Base-by-base conservation (phyloP, 352 stramenopile species). In the Globisporangium paroecandrum region DNA sequence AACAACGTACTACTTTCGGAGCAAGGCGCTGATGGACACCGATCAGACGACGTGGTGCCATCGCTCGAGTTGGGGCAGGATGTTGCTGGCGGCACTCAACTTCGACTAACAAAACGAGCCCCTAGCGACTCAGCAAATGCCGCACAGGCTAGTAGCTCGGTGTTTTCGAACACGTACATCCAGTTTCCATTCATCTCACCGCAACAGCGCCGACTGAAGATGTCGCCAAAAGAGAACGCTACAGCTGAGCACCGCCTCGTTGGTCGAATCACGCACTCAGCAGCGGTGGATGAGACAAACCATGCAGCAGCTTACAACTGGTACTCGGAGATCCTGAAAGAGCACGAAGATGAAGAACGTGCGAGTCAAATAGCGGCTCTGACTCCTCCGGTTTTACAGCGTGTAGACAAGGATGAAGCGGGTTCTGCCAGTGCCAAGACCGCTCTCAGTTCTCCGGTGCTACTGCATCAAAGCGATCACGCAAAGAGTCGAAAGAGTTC, bases 141-240 rank as follows among this genome's bases (percentile, higher is more conserved):
- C 12, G 38, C 25, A 9, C 38, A 10, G 4, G 41, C 47, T 18
- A 25, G 4, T 18, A 49, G 7, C 8, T 47, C 65, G 1, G 47
- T 4, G 22, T 58, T 68, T 15, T 63, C 71, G 8, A 90, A 72
- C 47, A 70, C 80, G 38, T 89, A 89, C 58, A 75, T 91, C 34
- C 83, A 90, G 53, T 91, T 91, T 55, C 83, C 82, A 0, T 66
- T 82, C 22, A 63, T 89, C 1, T 22, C 67, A 12, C 82, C 83
- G 0, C 70, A 75, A 6, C 68, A 70, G 1, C 77, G 70, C 20
- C 70, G 68, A 1, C 34, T 90, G 1, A 58, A 43, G n/a, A 62
- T 65, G 3, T 1, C 43, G 18, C 18, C 69, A 4, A 69, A 65
- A 34, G 24, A 58, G 43, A 64, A 18, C 13, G 47, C 27, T 5